Conservation (phyloP, 2,329 filamentous ascomycete genomes). For the Intubia oerlemansii region DNA sequence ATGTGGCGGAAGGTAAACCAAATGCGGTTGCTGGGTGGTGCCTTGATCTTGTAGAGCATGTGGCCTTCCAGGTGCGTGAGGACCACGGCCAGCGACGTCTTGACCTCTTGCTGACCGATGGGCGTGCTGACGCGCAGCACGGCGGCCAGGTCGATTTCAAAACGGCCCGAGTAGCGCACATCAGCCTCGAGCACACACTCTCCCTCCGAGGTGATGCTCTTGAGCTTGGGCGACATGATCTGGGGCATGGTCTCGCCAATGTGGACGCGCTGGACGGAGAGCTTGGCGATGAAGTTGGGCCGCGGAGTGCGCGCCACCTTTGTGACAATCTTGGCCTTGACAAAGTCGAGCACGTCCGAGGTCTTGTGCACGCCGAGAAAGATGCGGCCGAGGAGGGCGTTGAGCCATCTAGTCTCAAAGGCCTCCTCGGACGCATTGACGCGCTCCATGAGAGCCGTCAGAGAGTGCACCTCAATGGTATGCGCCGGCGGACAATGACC, state of each 20-base stretch:
- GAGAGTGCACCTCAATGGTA: slow-evolving; percentile 63
- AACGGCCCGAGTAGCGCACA: slow-evolving; percentile 72
- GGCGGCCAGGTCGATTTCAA: slow-evolving; percentile 77
- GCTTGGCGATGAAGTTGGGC: slow-evolving; percentile 69
- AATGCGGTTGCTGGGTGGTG: slow-evolving; percentile 83
- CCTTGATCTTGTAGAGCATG: slow-evolving; percentile 69
- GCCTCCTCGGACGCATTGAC: slow-evolving; percentile 86
- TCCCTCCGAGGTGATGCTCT: slow-evolving; percentile 77
- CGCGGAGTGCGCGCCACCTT: slow-evolving; percentile 91
- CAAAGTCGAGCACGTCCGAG: slow-evolving; percentile 53
- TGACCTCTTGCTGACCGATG: slow-evolving; percentile 78
- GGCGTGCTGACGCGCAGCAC: slow-evolving; percentile 84
- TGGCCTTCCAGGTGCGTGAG: slow-evolving; percentile 75
- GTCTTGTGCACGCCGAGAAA: slow-evolving; percentile 83
- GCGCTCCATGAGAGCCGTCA: slow-evolving; percentile 74
- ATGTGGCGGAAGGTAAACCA: slow-evolving; percentile 92
- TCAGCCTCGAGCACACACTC: slow-evolving; percentile 77
- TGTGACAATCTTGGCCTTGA: slow-evolving; percentile 76
- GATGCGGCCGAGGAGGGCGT: slow-evolving; percentile 70
- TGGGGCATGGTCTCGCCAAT: slow-evolving; percentile 74
- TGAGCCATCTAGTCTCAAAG: slow-evolving; percentile 78
- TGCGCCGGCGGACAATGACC: slow-evolving; percentile 50
- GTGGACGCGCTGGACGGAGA: slow-evolving; percentile 64
- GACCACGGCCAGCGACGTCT: slow-evolving; percentile 68
- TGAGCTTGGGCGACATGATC: slow-evolving; percentile 72